A percentile compares a stretch with the other conserved stretches of the same genome.
Evolutionary conservation across 176 grass and related monocot species (phyloP).

Genomic region (Tillandsia leiboldiana): DNA sequence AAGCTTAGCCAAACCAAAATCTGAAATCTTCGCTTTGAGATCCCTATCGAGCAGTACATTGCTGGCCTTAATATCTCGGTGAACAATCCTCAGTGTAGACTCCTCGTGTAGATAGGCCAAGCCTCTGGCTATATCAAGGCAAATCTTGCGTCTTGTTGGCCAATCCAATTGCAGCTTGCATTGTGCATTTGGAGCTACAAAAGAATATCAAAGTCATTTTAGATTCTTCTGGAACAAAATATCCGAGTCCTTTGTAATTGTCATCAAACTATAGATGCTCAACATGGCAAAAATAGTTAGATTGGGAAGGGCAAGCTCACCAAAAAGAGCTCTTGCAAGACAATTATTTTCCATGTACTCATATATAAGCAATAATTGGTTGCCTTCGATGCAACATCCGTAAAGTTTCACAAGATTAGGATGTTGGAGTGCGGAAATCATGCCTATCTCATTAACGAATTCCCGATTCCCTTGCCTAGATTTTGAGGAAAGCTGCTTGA

Average conservation of each 20-base stretch:
- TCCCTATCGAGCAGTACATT: slow-evolving; percentile 91
- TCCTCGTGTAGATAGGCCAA: slow-evolving; percentile 86
- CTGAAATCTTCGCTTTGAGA: slow-evolving; percentile 83
- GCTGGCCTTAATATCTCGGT: slow-evolving; percentile 97
- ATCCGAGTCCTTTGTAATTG: neutral
- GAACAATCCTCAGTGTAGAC: slow-evolving; percentile 71
- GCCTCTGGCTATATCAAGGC: slow-evolving; percentile 81
- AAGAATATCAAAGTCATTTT: neutral
- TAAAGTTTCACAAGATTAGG: slow-evolving; percentile 72
- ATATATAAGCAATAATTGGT: slow-evolving; percentile 59
- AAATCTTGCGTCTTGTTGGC: slow-evolving; percentile 65
- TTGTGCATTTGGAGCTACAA: slow-evolving; percentile 27
- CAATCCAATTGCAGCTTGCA: slow-evolving; percentile 62
- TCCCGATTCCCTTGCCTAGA: slow-evolving; percentile 79
- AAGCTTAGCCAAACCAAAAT: slow-evolving; percentile 93
- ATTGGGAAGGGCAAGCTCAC: slow-evolving; percentile 24
- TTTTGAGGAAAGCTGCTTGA: slow-evolving; percentile 72
- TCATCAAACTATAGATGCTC: neutral
- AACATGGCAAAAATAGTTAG: neutral
- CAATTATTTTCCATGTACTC: slow-evolving; percentile 92
- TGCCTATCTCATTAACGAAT: slow-evolving; percentile 82
- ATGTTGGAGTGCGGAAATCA: slow-evolving; percentile 72
- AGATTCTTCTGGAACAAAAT: too few species aligned
- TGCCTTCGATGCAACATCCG: slow-evolving; percentile 70
- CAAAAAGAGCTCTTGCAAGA: slow-evolving; percentile 59